A percentile compares a stretch with the other conserved stretches of the same genome.
Conservation (phyloP, 306 rosid species). For the Prunus mume region DNA sequence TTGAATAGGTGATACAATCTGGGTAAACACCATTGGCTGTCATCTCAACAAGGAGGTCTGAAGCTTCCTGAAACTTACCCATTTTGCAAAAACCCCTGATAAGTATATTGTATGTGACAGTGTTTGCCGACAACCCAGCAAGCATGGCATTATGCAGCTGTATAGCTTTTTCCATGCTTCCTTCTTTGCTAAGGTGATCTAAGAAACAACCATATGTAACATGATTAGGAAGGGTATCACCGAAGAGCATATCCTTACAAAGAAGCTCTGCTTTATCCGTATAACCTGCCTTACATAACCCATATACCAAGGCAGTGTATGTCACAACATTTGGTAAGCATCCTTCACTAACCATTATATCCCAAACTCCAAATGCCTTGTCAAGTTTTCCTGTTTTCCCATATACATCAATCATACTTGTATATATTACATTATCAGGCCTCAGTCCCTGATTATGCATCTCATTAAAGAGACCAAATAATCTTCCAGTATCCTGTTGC, state of each 20-base stretch:
- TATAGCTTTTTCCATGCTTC: slow-evolving; percentile 72
- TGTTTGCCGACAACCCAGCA: slow-evolving; percentile 58
- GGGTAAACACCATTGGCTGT: slow-evolving; percentile 59
- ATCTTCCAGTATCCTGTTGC: slow-evolving; percentile 43
- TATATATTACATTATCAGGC: slow-evolving; percentile 77
- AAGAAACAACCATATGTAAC: slow-evolving; percentile 79
- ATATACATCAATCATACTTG: slow-evolving; percentile 76
- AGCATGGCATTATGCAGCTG: slow-evolving; percentile 70
- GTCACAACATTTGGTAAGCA: slow-evolving; percentile 78
- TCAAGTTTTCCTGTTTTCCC: slow-evolving; percentile 62
- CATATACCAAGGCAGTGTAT: slow-evolving; percentile 77
- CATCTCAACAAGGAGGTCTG: slow-evolving; percentile 63
- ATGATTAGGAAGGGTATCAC: slow-evolving; percentile 57
- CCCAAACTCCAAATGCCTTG: slow-evolving; percentile 64
- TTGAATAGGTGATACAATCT: slow-evolving; percentile 82
- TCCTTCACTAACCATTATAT: slow-evolving; percentile 70
- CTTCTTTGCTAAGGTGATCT: slow-evolving; percentile 64
- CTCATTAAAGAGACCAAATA: slow-evolving; percentile 55
- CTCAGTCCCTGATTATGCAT: slow-evolving; percentile 66
- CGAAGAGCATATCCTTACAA: slow-evolving; percentile 55
- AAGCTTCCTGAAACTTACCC: slow-evolving; percentile 73
- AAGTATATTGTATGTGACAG: slow-evolving; percentile 76
- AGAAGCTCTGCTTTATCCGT: slow-evolving; percentile 59
- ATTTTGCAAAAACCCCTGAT: slow-evolving; percentile 79
- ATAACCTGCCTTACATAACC: slow-evolving; percentile 76